phyloP scores from a whole-genome alignment of 1,139 yeast genomes.

The Geotrichum phurueaensis region DNA sequence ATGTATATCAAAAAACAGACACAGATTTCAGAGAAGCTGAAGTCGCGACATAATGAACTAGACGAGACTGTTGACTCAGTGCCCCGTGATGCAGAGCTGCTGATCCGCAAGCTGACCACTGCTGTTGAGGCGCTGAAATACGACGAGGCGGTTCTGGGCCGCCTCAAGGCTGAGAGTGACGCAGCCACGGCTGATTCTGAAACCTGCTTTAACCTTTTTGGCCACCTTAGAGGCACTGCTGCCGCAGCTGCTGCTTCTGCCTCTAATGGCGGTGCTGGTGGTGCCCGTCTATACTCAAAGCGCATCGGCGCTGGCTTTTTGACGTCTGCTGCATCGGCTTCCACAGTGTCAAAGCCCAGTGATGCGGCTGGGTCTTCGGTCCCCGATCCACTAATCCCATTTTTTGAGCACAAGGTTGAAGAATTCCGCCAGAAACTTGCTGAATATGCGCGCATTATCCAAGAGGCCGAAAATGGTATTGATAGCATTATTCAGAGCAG shows the following conservation, averaged over 20 bases:
- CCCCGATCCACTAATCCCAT: slow-evolving; percentile 45
- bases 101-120: slow-evolving; percentile 56
- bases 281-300: slow-evolving; percentile 26
- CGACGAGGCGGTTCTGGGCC: slow-evolving; percentile 52
- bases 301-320: slow-evolving; percentile 51
- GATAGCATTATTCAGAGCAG: slow-evolving; percentile 54
- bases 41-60: slow-evolving; percentile 58
- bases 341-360: background rate
- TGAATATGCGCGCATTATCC: slow-evolving; percentile 58
- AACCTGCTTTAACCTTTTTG: slow-evolving; percentile 58
- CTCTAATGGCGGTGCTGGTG: background rate
- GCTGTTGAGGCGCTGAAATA: slow-evolving; percentile 64
- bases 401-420: slow-evolving; percentile 48
- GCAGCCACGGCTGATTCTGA: slow-evolving; percentile 51
- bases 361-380: background rate
- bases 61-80: slow-evolving; percentile 67
- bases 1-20: slow-evolving; percentile 79
- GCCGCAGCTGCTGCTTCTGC: slow-evolving; percentile 18
- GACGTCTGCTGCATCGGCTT: background rate
- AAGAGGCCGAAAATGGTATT: slow-evolving; percentile 70
- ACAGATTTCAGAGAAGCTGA: slow-evolving; percentile 71
- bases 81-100: slow-evolving; percentile 75
- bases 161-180: slow-evolving; percentile 41
- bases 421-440: slow-evolving; percentile 53
- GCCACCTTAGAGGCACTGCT: slow-evolving; percentile 52